Evolutionary conservation across 192 early-diverging fungal genomes (phyloP).

Genomic region (Phycomyces nitens): DNA sequence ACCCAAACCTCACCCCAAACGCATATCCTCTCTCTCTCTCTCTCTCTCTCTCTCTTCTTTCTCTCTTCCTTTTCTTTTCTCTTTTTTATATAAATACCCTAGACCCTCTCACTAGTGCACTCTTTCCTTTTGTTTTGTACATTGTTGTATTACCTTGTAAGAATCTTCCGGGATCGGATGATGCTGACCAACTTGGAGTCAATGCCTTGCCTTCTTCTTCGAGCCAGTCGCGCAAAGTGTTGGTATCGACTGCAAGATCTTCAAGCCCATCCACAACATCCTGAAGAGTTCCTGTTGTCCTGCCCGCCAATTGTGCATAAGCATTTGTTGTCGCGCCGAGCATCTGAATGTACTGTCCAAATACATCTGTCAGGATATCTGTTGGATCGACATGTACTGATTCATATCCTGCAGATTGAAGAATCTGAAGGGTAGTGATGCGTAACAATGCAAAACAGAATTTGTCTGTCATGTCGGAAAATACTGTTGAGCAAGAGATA

Average conservation of each 20-base stretch:
- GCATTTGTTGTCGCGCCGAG: constrained; percentile 44
- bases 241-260: constrained; percentile 41
- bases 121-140: neutral
- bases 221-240: constrained; percentile 43
- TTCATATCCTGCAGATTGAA: constrained; percentile 54
- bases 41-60: neutral
- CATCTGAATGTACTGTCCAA: constrained; percentile 44
- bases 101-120: neutral
- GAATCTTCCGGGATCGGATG: constrained; percentile 43
- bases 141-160: constrained; percentile 35
- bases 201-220: constrained; percentile 39
- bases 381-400: constrained; percentile 38
- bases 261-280: constrained; percentile 42
- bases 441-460: constrained; percentile 51
- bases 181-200: constrained; percentile 39
- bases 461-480: constrained; percentile 32
- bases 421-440: constrained; percentile 45
- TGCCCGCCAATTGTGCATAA: constrained; percentile 45
- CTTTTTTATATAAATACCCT: no score
- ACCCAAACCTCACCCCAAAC: neutral
- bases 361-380: constrained; percentile 48
- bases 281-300: constrained; percentile 38
- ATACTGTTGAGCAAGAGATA: constrained; percentile 2
- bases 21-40: neutral
- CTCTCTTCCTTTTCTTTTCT: neutral